Conservation (phyloP, 2,329 filamentous ascomycete genomes). For the Claviceps quebecensis region DNA sequence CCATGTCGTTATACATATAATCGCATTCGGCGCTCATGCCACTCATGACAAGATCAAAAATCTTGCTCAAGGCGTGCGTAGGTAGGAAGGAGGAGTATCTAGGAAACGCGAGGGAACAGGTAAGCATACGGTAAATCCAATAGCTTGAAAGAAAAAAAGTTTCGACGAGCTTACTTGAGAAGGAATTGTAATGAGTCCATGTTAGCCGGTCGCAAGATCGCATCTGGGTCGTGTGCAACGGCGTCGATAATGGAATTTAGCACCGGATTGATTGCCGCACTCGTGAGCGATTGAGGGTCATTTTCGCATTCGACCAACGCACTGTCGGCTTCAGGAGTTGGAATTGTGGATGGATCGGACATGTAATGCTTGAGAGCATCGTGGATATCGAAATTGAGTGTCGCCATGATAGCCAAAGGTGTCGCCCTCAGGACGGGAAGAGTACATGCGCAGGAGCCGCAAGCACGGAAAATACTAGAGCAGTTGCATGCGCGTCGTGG, state of each 20-base stretch:
- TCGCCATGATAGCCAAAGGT: constrained; percentile 41
- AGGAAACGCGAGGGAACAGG: constrained; percentile 31
- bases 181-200: constrained; percentile 94
- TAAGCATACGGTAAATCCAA: not conserved
- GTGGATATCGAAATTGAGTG: constrained; percentile 87
- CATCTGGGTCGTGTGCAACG: constrained; percentile 82
- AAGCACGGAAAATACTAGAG: not conserved
- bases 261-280: constrained; percentile 65
- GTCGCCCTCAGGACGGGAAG: constrained; percentile 9
- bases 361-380: constrained; percentile 93
- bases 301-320: constrained; percentile 83
- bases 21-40: constrained; percentile 78
- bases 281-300: constrained; percentile 72
- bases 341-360: constrained; percentile 73
- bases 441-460: not conserved
- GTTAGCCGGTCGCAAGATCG: constrained; percentile 59
- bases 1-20: constrained; percentile 69
- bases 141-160: not conserved
- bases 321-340: constrained; percentile 73
- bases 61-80: constrained; percentile 72
- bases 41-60: constrained; percentile 80
- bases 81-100: constrained; percentile 75
- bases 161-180: constrained; percentile 61
- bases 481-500: not conserved
- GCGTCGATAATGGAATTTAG: constrained; percentile 88